Conservation (phyloP, 768 basidiomycete species). For the Auricularia sp. region DNA sequence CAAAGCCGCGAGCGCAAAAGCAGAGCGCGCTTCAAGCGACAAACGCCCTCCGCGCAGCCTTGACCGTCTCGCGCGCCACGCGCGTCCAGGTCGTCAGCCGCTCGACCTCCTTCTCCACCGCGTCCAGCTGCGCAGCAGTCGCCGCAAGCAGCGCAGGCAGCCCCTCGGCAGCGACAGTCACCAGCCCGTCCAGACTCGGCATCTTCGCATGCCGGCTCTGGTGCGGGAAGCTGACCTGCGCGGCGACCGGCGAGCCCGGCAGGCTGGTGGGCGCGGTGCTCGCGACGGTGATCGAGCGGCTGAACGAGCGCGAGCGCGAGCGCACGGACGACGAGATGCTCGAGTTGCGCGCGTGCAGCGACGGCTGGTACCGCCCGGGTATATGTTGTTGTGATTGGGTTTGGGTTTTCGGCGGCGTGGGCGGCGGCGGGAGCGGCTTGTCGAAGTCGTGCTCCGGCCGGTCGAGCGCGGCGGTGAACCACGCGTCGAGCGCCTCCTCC, state of each 20-base stretch:
- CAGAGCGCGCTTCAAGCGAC: neutral
- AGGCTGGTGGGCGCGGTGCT: neutral
- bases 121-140: neutral
- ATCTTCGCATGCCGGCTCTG: neutral
- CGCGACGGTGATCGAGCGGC: neutral
- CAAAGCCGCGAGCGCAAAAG: neutral
- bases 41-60: neutral
- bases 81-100: conserved; percentile 1
- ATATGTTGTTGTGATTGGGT: neutral
- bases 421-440: neutral
- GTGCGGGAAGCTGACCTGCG: neutral
- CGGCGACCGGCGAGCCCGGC: neutral
- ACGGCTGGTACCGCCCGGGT: neutral
- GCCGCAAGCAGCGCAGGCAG: neutral
- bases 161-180: neutral
- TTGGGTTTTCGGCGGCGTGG: neutral
- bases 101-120: neutral
- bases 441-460: neutral
- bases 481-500: neutral
- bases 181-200: neutral
- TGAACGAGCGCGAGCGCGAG: neutral
- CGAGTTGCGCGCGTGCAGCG: neutral
- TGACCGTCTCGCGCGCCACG: neutral
- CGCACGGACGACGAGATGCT: neutral
- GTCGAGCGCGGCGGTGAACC: neutral